Evolutionary conservation across 1,139 yeast genomes (phyloP).

Genomic region (Suhomyces taliae): DNA sequence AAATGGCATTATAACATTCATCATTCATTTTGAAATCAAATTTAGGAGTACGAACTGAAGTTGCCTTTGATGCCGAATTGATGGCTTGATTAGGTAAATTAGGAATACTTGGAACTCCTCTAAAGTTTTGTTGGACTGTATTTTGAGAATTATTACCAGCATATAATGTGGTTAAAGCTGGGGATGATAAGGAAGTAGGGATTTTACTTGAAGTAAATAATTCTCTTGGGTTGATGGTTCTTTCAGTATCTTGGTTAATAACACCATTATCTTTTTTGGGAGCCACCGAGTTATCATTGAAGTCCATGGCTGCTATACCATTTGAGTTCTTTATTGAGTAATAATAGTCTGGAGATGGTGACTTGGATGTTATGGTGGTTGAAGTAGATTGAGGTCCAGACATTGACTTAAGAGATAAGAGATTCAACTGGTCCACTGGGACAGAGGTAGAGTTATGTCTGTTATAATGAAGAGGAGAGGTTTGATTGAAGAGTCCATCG

Average conservation of each 20-base stretch:
- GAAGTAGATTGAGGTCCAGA: conserved; percentile 1
- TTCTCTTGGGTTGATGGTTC: conserved; percentile 25
- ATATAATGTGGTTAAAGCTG: conserved; percentile 20
- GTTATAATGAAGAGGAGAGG: conserved; percentile 10
- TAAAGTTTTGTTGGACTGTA: conserved; percentile 1
- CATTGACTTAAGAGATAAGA: conserved; percentile 10
- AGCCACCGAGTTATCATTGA: neutral
- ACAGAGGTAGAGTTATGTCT: conserved; percentile 13
- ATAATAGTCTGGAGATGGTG: conserved; percentile 12
- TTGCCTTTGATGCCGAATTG: neutral
- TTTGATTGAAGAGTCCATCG: conserved; percentile 2
- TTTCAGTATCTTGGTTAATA: conserved; percentile 5
- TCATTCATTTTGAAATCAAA: conserved; percentile 41
- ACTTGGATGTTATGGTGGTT: conserved; percentile 4
- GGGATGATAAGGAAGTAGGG: conserved; percentile 19
- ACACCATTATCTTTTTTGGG: neutral
- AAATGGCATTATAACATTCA: conserved; percentile 42
- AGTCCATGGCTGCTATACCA: neutral
- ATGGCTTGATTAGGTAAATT: conserved; percentile 14
- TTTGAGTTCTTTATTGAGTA: conserved; percentile 4
- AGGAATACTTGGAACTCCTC: conserved; percentile 9
- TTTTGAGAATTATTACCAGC: conserved; percentile 6
- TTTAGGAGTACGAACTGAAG: conserved; percentile 10
- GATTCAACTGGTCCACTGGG: conserved; percentile 16
- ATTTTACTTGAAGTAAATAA: conserved; percentile 15